Conservation (phyloP, 139 green algal species). For the Nannochloris sp. region DNA sequence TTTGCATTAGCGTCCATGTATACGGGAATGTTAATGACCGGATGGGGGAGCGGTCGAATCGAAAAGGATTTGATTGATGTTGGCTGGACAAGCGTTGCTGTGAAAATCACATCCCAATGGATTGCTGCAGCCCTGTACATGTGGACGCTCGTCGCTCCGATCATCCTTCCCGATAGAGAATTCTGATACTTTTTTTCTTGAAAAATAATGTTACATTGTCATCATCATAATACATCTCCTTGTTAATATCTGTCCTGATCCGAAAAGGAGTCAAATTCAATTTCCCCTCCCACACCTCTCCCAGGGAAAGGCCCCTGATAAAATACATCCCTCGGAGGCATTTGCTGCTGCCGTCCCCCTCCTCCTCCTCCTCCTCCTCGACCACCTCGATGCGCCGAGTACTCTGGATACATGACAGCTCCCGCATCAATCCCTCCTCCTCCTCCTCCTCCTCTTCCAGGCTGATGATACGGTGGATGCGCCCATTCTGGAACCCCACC, state of each 20-base stretch:
- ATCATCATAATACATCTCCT: background rate
- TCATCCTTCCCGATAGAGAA: conserved; percentile 77
- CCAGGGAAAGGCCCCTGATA: background rate
- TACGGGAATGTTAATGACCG: conserved; percentile 95
- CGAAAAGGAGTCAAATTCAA: conserved; percentile 13
- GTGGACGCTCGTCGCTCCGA: conserved; percentile 87
- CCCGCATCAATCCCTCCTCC: background rate
- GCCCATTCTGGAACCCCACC: conserved; percentile 26
- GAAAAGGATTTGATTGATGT: conserved; percentile 77
- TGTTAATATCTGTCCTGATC: conserved; percentile 25
- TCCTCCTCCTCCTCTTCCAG: background rate
- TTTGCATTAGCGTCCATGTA: conserved; percentile 93
- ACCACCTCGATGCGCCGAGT: background rate
- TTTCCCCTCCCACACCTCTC: conserved; percentile 21
- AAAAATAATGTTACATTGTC: background rate
- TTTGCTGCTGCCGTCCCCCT: background rate
- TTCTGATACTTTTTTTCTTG: conserved; percentile 31
- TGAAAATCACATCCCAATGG: conserved; percentile 81
- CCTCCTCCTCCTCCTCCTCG: background rate
- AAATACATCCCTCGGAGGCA: background rate
- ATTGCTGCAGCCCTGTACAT: conserved; percentile 69
- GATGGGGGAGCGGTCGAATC: conserved; percentile 73
- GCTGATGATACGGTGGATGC: background rate
- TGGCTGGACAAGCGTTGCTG: conserved; percentile 88
- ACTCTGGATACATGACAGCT: conserved; percentile 10